Conservation (phyloP, 805 yeast genomes). For the Candida vartiovaarae region DNA sequence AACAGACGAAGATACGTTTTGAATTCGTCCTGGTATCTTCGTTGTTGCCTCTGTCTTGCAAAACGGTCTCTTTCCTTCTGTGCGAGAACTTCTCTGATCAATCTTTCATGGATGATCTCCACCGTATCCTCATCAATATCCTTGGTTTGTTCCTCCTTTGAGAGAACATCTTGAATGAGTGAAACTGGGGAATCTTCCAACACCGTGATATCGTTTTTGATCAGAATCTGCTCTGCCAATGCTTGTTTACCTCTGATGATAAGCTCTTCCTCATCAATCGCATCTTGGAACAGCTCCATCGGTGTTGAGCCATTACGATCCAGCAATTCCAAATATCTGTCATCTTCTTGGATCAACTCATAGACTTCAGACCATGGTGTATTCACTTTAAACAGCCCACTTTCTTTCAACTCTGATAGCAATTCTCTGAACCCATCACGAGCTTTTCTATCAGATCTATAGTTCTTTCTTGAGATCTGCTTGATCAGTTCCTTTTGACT, state of each 20-base stretch:
- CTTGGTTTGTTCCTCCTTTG: conserved; percentile 19
- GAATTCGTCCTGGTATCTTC: conserved; percentile 20
- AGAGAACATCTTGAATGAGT: conserved; percentile 6
- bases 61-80: conserved; percentile 17
- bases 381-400: conserved; percentile 37
- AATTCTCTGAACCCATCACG: conserved; percentile 50
- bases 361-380: conserved; percentile 56
- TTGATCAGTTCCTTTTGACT: conserved; percentile 18
- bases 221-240: conserved; percentile 44
- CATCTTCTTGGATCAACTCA: conserved; percentile 43
- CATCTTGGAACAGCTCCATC: conserved; percentile 69
- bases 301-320: conserved; percentile 79
- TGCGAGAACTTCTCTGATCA: conserved; percentile 22
- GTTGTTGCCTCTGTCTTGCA: conserved; percentile 14
- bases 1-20: conserved; percentile 20
- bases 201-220: conserved; percentile 26
- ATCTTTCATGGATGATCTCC: conserved; percentile 22
- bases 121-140: conserved; percentile 24
- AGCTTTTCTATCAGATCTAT: conserved; percentile 55
- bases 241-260: conserved; percentile 52
- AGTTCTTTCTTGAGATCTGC: conserved; percentile 32
- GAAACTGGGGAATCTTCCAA: conserved; percentile 14
- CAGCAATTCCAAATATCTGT: conserved; percentile 50
- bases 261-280: conserved; percentile 54
- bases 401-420: conserved; percentile 29